Conservation (phyloP, 2,329 filamentous ascomycete genomes). For the Chalaropsis thielavioides region DNA sequence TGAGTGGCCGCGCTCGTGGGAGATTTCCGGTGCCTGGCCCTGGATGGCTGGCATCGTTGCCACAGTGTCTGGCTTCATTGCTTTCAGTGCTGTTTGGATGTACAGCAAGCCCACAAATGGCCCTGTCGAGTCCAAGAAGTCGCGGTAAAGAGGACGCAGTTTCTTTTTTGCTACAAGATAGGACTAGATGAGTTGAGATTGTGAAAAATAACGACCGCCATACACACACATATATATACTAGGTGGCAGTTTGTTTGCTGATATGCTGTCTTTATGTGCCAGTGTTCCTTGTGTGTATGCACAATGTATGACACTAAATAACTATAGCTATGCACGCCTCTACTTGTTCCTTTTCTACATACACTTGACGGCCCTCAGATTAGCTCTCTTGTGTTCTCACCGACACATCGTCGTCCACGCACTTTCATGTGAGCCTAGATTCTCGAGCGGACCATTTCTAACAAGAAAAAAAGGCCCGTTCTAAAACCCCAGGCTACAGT, state of each 20-base stretch:
- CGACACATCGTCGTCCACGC: slow-evolving; percentile 26
- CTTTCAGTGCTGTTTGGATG: slow-evolving; percentile 78
- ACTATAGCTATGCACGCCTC: background rate
- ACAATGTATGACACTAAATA: background rate
- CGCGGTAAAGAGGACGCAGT: slow-evolving; percentile 25
- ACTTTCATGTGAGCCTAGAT: background rate
- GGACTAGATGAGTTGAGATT: background rate
- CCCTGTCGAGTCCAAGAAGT: slow-evolving; percentile 31
- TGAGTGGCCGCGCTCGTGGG: slow-evolving; percentile 84
- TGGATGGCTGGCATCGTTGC: slow-evolving; percentile 82
- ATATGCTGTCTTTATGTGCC: background rate
- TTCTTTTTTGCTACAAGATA: background rate
- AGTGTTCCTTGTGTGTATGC: background rate
- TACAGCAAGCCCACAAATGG: slow-evolving; percentile 41
- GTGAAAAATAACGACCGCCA: slow-evolving; percentile 15
- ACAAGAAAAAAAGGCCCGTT: background rate
- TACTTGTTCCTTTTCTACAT: background rate
- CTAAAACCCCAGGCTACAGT: background rate
- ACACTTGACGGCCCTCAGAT: slow-evolving; percentile 33
- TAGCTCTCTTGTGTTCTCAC: slow-evolving; percentile 43
- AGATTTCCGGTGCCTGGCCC: slow-evolving; percentile 82
- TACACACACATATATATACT: background rate
- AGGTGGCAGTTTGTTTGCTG: background rate
- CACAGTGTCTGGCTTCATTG: slow-evolving; percentile 71
- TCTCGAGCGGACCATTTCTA: background rate